phyloP scores from a whole-genome alignment of 257 asterid species.

The Paulownia fortunei region DNA sequence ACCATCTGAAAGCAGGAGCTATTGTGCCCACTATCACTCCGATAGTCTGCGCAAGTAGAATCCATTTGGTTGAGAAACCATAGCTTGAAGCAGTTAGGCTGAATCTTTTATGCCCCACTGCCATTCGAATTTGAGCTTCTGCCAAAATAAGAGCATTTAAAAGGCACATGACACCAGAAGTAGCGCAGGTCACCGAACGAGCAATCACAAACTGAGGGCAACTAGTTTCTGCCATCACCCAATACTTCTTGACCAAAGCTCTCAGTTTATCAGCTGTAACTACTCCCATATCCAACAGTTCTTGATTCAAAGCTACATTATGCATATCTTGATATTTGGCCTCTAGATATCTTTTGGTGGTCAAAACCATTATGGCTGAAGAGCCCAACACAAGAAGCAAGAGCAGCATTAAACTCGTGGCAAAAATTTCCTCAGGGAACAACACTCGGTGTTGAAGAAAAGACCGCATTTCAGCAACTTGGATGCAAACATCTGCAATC shows the following conservation, averaged over 20 bases:
- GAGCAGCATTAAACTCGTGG: not conserved
- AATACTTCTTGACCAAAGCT: not conserved
- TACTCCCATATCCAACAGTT: not conserved
- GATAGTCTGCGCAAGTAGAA: slow-evolving; percentile 15
- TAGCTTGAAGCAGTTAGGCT: not conserved
- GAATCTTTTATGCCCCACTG: not conserved
- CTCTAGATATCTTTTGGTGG: slow-evolving; percentile 8
- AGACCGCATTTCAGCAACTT: not conserved
- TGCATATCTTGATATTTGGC: slow-evolving; percentile 15
- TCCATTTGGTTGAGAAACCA: slow-evolving; percentile 24
- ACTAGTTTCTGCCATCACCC: slow-evolving; percentile 36
- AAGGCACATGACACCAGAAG: slow-evolving; percentile 4
- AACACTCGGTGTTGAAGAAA: accelerated
- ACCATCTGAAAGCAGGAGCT: slow-evolving; percentile 29
- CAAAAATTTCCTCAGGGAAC: not conserved
- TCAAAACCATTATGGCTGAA: slow-evolving; percentile 12
- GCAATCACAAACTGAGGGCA: slow-evolving; percentile 35
- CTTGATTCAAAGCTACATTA: not conserved
- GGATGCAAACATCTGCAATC: not conserved
- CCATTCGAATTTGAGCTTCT: not conserved
- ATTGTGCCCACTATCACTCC: slow-evolving; percentile 30
- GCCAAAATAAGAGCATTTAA: not conserved
- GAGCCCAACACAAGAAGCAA: not conserved
- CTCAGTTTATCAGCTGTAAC: not conserved
- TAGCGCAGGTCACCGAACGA: not conserved